A percentile compares a stretch with the other conserved stretches of the same genome.
Evolutionary conservation across 225 moss, liverwort and hornwort genomes (phyloP).

Genomic region (Bryoerythrophyllum caledonicum): DNA sequence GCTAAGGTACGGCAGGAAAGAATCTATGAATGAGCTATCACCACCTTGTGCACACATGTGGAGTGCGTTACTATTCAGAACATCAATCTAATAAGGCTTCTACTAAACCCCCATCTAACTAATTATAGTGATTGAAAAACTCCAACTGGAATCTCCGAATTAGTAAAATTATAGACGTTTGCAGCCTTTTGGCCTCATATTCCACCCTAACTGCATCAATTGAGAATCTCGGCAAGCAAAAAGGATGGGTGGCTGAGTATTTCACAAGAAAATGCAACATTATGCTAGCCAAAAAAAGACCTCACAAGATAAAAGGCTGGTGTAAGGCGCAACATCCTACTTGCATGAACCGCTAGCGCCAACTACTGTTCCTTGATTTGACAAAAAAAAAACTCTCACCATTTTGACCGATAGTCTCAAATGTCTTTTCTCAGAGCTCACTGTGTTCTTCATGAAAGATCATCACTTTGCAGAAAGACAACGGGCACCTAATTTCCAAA

Average conservation of each 20-base stretch:
- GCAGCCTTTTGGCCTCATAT: conserved; percentile 3
- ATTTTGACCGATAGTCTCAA: background rate
- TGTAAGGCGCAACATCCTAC: background rate
- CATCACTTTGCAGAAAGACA: background rate
- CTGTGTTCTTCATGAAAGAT: background rate
- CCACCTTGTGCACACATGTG: background rate
- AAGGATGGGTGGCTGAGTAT: background rate
- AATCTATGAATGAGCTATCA: background rate
- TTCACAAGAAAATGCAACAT: conserved; percentile 16
- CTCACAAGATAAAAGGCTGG: background rate
- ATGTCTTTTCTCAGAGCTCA: background rate
- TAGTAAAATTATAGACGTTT: background rate
- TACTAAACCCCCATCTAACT: background rate
- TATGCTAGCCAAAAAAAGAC: background rate
- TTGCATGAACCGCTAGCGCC: conserved; percentile 11
- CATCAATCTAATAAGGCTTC: background rate
- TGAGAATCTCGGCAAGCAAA: background rate
- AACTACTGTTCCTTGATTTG: background rate
- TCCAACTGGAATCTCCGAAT: background rate
- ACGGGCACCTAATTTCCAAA: background rate
- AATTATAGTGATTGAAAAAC: background rate
- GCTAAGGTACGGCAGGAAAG: background rate
- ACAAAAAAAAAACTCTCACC: background rate
- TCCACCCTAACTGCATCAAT: background rate
- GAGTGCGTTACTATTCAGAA: background rate